Evolutionary conservation across 495 filamentous ascomycete species (phyloP).

Genomic region (Tuber aestivum): DNA sequence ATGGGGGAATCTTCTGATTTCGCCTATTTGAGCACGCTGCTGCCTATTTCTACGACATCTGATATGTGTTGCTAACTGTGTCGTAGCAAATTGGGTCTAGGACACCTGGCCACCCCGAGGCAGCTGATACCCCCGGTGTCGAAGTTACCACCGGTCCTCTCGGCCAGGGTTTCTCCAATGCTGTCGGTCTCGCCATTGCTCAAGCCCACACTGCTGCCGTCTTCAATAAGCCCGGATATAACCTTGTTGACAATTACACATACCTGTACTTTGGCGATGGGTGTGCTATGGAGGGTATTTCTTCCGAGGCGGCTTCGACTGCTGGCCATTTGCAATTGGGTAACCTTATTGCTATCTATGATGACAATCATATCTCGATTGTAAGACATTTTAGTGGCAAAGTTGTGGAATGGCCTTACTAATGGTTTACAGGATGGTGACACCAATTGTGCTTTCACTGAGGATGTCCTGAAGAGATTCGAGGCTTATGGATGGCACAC

Average conservation of each 20-base stretch:
- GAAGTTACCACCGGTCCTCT: slow-evolving; percentile 98
- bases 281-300: slow-evolving; percentile 97
- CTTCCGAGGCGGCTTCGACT: slow-evolving; percentile 81
- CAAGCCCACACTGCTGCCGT: slow-evolving; percentile 79
- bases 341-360: slow-evolving; percentile 93
- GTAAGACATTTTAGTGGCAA: slow-evolving; percentile 46
- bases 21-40: not conserved
- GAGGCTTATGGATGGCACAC: slow-evolving; percentile 97
- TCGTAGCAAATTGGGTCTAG: slow-evolving; percentile 48
- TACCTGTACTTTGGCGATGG: slow-evolving; percentile 96
- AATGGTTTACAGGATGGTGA: slow-evolving; percentile 63
- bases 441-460: slow-evolving; percentile 92
- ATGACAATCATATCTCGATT: slow-evolving; percentile 97
- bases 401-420: slow-evolving; percentile 8
- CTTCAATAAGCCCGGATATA: slow-evolving; percentile 96
- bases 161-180: slow-evolving; percentile 90
- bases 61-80: slow-evolving; percentile 5
- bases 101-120: slow-evolving; percentile 93
- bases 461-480: slow-evolving; percentile 93
- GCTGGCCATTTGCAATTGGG: slow-evolving; percentile 96
- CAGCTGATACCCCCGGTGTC: slow-evolving; percentile 90
- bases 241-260: slow-evolving; percentile 92
- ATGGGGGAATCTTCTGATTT: not conserved
- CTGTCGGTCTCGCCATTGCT: slow-evolving; percentile 93
- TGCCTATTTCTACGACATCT: not conserved